Percentiles rank a stretch among this genome's conserved stretches.
Evolutionary conservation across 2,329 filamentous ascomycete species (phyloP).

Genomic region (Colletotrichum eleusines): DNA sequence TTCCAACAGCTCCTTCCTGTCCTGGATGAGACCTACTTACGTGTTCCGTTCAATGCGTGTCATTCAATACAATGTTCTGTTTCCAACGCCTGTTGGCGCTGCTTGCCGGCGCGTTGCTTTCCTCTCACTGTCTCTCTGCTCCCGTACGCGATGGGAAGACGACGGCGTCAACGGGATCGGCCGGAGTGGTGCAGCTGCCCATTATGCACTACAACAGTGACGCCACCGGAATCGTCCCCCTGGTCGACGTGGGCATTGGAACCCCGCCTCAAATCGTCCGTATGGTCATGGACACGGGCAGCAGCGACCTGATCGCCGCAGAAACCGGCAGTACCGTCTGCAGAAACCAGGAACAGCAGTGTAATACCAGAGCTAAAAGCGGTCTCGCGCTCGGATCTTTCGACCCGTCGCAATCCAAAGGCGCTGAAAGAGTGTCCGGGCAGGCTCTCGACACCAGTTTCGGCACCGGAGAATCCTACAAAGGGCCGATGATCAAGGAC

Average conservation of each 20-base stretch:
- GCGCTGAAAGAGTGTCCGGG: background rate
- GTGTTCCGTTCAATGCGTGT: background rate
- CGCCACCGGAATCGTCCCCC: background rate
- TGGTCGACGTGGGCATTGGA: constrained; percentile 57
- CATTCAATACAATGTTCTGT: background rate
- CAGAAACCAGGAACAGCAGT: background rate
- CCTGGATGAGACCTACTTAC: background rate
- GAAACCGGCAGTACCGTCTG: constrained; percentile 8
- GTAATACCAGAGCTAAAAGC: background rate
- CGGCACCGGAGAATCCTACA: background rate
- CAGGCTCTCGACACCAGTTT: background rate
- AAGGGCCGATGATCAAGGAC: constrained; percentile 8
- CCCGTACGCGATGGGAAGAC: background rate
- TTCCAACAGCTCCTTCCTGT: background rate
- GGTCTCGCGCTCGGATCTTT: background rate
- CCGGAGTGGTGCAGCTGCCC: background rate
- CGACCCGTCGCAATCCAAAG: background rate
- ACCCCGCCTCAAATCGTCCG: constrained; percentile 61
- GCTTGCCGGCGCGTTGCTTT: background rate
- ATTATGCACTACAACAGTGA: constrained; percentile 2
- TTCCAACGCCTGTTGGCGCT: background rate
- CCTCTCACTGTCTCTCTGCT: background rate
- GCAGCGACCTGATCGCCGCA: constrained; percentile 60
- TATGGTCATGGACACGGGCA: constrained; percentile 67
- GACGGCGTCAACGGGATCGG: background rate